Conservation (phyloP, 1,139 yeast species). For the Pichia norvegensis region DNA sequence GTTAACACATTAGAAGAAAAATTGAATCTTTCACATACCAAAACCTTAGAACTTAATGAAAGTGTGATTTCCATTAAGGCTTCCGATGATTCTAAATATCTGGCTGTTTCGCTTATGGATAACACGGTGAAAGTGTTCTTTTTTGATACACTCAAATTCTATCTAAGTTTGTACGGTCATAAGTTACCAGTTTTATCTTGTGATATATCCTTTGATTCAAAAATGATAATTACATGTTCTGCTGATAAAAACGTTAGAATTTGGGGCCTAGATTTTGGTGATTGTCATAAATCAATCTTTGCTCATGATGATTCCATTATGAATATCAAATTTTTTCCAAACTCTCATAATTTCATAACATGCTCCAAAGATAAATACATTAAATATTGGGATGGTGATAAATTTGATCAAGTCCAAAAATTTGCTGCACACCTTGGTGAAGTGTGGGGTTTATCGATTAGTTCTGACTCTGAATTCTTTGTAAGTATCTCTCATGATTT, state of each 20-base stretch:
- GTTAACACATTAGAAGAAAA: slow-evolving; percentile 44
- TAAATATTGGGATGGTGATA: slow-evolving; percentile 97
- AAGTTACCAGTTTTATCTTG: slow-evolving; percentile 86
- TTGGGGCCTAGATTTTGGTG: slow-evolving; percentile 99
- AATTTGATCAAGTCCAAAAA: slow-evolving; percentile 88
- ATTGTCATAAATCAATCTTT: slow-evolving; percentile 91
- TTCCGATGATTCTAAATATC: slow-evolving; percentile 70
- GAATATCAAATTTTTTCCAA: slow-evolving; percentile 78
- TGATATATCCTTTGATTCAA: slow-evolving; percentile 84
- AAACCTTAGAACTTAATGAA: slow-evolving; percentile 77
- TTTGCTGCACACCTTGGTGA: slow-evolving; percentile 85
- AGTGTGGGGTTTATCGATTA: slow-evolving; percentile 83
- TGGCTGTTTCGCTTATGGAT: slow-evolving; percentile 83
- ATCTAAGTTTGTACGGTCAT: slow-evolving; percentile 86
- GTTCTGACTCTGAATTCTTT: slow-evolving; percentile 63
- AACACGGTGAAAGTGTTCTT: slow-evolving; percentile 91
- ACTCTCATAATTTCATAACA: slow-evolving; percentile 81
- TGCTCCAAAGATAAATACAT: slow-evolving; percentile 83
- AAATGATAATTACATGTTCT: slow-evolving; percentile 80
- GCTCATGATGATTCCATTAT: slow-evolving; percentile 95
- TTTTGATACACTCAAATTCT: slow-evolving; percentile 78
- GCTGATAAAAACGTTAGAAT: slow-evolving; percentile 96
- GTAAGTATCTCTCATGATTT: slow-evolving; percentile 93
- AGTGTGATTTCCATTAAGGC: slow-evolving; percentile 74
- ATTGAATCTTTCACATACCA: slow-evolving; percentile 61